A percentile compares a stretch with the other conserved stretches of the same genome.
Conservation (phyloP, 2,329 filamentous ascomycete species). For the Capronia epimyces region DNA sequence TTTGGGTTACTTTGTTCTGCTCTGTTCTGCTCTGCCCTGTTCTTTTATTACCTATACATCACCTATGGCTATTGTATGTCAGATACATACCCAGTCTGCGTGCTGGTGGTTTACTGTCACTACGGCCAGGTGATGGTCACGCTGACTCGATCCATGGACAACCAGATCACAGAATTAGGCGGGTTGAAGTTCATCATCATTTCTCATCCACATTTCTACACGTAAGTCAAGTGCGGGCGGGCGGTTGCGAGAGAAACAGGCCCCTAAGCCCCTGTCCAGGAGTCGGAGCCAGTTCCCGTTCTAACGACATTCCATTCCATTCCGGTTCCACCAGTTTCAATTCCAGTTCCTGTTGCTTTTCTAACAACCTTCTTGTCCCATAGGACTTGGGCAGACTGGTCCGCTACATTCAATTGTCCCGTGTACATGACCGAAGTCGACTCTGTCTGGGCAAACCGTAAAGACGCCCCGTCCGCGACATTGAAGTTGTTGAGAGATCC, state of each 20-base stretch:
- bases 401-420: constrained; percentile 60
- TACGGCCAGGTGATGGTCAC: no score
- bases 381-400: constrained; percentile 69
- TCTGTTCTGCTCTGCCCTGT: no score
- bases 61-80: no score
- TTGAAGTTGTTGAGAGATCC: constrained; percentile 33
- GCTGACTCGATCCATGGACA: no score
- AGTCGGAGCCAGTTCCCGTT: no score
- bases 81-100: no score
- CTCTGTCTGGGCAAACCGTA: constrained; percentile 55
- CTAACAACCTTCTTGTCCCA: no score
- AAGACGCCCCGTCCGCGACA: constrained; percentile 36
- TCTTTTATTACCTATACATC: not conserved
- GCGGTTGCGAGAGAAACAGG: not conserved
- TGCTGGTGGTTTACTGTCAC: no score
- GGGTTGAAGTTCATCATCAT: constrained; percentile 68
- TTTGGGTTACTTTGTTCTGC: no score
- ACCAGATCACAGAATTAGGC: constrained; percentile 53
- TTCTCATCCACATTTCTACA: constrained; percentile 77
- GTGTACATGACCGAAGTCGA: constrained; percentile 66
- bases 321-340: not conserved
- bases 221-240: constrained; percentile 31
- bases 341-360: no score
- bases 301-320: not conserved
- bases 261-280: no score